Conservation (phyloP, 495 filamentous ascomycete genomes). For the Durotheca rogersii region DNA sequence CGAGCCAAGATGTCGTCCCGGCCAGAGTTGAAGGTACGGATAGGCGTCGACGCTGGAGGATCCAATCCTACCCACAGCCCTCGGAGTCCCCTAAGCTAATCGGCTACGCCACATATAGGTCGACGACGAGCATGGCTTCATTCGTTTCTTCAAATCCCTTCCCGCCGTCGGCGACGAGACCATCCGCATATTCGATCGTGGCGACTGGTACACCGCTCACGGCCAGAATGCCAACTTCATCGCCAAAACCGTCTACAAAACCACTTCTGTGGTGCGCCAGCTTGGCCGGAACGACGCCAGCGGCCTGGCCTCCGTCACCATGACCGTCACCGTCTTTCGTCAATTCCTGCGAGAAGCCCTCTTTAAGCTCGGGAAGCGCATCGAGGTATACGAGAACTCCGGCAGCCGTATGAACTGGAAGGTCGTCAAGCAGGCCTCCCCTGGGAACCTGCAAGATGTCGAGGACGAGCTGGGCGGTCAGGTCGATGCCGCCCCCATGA, state of each 20-base stretch:
- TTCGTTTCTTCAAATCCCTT: slow-evolving; percentile 86
- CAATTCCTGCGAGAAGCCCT: slow-evolving; percentile 95
- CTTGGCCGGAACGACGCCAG: slow-evolving; percentile 79
- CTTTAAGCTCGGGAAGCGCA: slow-evolving; percentile 81
- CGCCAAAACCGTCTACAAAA: slow-evolving; percentile 93
- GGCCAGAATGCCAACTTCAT: slow-evolving; percentile 92
- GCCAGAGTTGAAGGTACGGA: slow-evolving; percentile 79
- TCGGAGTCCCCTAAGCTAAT: slow-evolving; percentile 2
- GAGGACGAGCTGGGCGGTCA: slow-evolving; percentile 92
- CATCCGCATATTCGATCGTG: slow-evolving; percentile 88
- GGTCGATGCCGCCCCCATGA: slow-evolving; percentile 86
- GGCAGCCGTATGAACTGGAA: slow-evolving; percentile 87
- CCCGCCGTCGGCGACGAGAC: slow-evolving; percentile 66
- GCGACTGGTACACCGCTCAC: slow-evolving; percentile 94
- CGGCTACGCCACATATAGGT: slow-evolving; percentile 57
- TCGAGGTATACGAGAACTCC: slow-evolving; percentile 83
- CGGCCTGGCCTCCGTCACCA: slow-evolving; percentile 86
- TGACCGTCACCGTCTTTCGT: slow-evolving; percentile 89
- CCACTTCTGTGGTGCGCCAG: slow-evolving; percentile 89
- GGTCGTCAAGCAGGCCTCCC: slow-evolving; percentile 83
- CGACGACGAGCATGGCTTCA: slow-evolving; percentile 95
- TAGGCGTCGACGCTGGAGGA: no score
- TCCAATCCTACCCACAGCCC: background rate
- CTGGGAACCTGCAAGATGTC: slow-evolving; percentile 94
- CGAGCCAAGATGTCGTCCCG: slow-evolving; percentile 72